phyloP scores from a whole-genome alignment of 768 basidiomycete species.

The Trametes elegans region DNA sequence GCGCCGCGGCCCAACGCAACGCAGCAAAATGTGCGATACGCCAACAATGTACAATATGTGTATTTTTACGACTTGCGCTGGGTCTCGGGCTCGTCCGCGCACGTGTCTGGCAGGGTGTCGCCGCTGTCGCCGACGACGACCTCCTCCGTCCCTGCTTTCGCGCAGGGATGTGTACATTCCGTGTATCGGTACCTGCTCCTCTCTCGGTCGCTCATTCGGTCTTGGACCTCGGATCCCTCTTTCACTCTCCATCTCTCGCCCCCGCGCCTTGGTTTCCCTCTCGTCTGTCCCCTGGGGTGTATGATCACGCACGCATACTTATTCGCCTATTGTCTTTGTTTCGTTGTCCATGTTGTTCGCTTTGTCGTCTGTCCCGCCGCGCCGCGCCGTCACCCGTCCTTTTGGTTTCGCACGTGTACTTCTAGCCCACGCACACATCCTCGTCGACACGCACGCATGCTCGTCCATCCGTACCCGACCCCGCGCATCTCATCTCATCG shows the following conservation, averaged over 20 bases:
- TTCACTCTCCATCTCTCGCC: not conserved
- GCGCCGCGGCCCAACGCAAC: conserved; percentile 4
- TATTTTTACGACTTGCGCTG: conserved; percentile 4
- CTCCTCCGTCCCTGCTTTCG: not conserved
- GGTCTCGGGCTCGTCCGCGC: not conserved
- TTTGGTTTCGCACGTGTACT: conserved; percentile 11
- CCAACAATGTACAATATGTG: conserved; percentile 14
- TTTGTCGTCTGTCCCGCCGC: conserved; percentile 4
- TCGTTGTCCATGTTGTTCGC: conserved; percentile 20
- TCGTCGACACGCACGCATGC: not conserved
- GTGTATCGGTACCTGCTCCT: conserved; percentile 16
- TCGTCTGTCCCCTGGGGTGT: conserved; percentile 3
- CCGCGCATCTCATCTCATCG: not conserved
- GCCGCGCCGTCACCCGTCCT: too few species aligned
- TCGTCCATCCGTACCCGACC: not conserved
- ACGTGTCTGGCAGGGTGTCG: not conserved
- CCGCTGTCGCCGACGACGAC: too few species aligned
- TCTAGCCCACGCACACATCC: not conserved
- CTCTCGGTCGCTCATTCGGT: conserved; percentile 4
- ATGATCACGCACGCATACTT: conserved; percentile 16
- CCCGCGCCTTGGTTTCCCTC: not conserved
- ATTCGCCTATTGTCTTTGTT: conserved; percentile 9
- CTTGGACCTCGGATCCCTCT: not conserved
- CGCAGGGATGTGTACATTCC: conserved; percentile 16
- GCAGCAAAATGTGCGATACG: conserved; percentile 15